Percentiles rank a stretch among this genome's conserved stretches.
These are phyloP conservation scores for Parachaetomium inaequale DNA, from an alignment of 495 filamentous ascomycete species.

Conservation along the genomic window DNA sequence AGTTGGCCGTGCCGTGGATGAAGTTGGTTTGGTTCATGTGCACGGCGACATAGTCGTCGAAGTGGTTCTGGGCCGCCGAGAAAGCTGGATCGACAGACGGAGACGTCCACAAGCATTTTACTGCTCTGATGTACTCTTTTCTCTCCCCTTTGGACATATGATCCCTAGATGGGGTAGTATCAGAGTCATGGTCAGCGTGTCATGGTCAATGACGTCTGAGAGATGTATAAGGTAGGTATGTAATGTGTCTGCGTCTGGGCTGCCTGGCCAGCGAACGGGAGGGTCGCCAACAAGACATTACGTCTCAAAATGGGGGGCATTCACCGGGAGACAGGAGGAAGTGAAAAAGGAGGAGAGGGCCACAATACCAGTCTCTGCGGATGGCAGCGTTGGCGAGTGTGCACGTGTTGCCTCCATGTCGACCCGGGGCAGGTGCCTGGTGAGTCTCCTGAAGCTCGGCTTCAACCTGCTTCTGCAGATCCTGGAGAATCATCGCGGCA, in stretches of 20 bases:
- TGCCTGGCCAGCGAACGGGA: not conserved
- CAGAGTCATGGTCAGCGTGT: not conserved
- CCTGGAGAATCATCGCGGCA: not conserved
- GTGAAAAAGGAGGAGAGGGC: not conserved
- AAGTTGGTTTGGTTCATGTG: constrained; percentile 59
- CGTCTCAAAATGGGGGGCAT: not conserved
- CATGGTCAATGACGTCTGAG: not conserved
- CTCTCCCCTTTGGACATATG: not conserved
- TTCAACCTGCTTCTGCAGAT: not conserved
- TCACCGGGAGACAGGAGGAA: no score
- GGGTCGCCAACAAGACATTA: not conserved
- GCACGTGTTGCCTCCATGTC: not conserved
- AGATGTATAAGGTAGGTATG: no score
- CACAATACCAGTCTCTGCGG: not conserved
- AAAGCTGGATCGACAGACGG: constrained; percentile 37
- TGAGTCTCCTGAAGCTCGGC: not conserved
- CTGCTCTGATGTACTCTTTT: constrained; percentile 54
- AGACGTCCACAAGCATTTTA: constrained; percentile 58
- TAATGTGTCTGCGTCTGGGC: not conserved
- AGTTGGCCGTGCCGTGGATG: constrained; percentile 55
- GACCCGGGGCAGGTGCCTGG: not conserved
- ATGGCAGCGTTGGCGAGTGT: constrained; percentile 2
- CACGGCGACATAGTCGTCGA: constrained; percentile 63
- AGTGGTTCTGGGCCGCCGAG: constrained; percentile 37
- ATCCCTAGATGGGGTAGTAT: not conserved